phyloP scores from a whole-genome alignment of 1,284 basidiomycete species.

The Takashimella tepidaria region DNA sequence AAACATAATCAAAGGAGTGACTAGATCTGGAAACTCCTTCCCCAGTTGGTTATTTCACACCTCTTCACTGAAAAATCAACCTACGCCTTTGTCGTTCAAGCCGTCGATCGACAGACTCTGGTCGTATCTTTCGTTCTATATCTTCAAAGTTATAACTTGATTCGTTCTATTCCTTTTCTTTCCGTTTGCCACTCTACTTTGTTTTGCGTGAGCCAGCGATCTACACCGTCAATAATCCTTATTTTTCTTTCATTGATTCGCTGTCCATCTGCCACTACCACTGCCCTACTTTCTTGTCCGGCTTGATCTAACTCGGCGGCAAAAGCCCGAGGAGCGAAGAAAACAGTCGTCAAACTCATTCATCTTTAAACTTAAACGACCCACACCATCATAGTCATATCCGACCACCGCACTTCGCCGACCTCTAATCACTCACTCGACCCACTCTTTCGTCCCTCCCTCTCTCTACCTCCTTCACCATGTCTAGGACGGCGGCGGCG shows the following conservation, averaged over 20 bases:
- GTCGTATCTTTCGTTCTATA: too few relatives aligned
- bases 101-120: neutral
- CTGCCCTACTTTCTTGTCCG: too few relatives aligned
- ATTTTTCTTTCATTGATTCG: too few relatives aligned
- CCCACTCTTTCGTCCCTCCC: too few relatives aligned
- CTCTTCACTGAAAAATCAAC: too few relatives aligned
- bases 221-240: neutral
- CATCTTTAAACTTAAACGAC: slow-evolving; percentile 2
- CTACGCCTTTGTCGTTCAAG: neutral
- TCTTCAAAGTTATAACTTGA: neutral
- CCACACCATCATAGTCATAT: slow-evolving; percentile 35
- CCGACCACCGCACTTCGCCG: slow-evolving; percentile 43
- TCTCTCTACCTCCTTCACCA: slow-evolving; percentile 14
- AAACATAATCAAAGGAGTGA: neutral
- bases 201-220: neutral
- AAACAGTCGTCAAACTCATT: slow-evolving; percentile 31
- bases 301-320: neutral
- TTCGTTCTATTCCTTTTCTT: neutral
- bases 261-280: too few relatives aligned
- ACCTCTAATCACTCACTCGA: slow-evolving; percentile 23
- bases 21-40: neutral
- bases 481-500: slow-evolving; percentile 39
- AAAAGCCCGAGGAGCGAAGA: slow-evolving; percentile 34
- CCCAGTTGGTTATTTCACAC: neutral
- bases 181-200: neutral